Evolutionary conservation across 169 alveolate species (phyloP).

Genomic region (Besnoitia besnoiti): DNA sequence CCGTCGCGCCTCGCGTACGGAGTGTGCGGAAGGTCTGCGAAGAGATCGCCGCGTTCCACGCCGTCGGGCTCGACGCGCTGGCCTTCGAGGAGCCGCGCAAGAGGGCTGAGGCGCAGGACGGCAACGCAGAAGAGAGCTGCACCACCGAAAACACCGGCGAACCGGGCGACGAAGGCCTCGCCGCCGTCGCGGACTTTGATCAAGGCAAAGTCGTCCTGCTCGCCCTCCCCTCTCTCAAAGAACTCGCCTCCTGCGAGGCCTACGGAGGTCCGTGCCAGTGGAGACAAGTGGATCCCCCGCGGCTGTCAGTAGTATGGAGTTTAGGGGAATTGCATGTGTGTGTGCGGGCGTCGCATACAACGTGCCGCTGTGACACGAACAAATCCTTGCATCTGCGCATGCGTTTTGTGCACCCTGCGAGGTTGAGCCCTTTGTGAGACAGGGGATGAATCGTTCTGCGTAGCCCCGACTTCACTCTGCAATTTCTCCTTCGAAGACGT

Average conservation of each 20-base stretch:
- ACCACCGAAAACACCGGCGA: background rate
- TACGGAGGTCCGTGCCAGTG: background rate
- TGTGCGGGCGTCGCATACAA: too few species aligned
- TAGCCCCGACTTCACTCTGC: too few species aligned
- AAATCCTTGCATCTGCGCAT: too few species aligned
- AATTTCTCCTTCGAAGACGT: too few species aligned
- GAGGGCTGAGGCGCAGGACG: background rate
- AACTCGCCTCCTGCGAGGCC: background rate
- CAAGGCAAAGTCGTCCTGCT: slow-evolving; percentile 44
- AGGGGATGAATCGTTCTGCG: too few species aligned
- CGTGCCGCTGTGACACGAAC: too few species aligned
- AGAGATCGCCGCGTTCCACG: slow-evolving; percentile 5
- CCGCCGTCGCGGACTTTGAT: slow-evolving; percentile 41
- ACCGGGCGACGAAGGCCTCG: slow-evolving; percentile 28
- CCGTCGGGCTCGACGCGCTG: background rate
- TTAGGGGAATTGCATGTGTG: too few species aligned
- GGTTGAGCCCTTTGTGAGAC: too few species aligned
- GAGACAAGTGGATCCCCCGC: too few species aligned
- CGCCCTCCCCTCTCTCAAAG: slow-evolving; percentile 16
- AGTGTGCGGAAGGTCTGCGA: background rate
- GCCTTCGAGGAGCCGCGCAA: background rate
- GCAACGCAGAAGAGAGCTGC: background rate
- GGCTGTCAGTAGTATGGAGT: too few species aligned
- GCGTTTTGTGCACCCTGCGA: too few species aligned
- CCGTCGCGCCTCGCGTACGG: background rate